Evolutionary conservation across 495 filamentous ascomycete genomes (phyloP).

Genomic region (Tricharina praecox): DNA sequence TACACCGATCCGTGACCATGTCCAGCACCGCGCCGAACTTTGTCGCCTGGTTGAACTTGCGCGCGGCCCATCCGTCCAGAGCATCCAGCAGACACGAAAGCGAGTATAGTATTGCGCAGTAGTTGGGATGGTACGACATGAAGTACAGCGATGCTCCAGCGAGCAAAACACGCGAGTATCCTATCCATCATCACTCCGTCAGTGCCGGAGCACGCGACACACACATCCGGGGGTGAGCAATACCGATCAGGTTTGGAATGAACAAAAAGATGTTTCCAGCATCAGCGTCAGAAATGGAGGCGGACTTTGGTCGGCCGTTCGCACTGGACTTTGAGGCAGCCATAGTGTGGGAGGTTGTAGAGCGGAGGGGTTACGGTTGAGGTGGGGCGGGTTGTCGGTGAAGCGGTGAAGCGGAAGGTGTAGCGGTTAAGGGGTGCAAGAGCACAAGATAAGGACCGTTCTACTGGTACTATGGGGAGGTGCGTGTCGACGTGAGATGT

Average conservation of each 20-base stretch:
- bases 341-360: too few relatives aligned
- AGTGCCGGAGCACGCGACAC: slow-evolving; percentile 6
- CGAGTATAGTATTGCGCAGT: slow-evolving; percentile 79
- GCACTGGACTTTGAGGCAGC: neutral
- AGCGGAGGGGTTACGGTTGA: too few relatives aligned
- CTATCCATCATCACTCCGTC: slow-evolving; percentile 30
- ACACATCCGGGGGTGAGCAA: slow-evolving; percentile 15
- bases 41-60: slow-evolving; percentile 74
- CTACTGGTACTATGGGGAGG: too few relatives aligned
- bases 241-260: slow-evolving; percentile 86
- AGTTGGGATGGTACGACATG: slow-evolving; percentile 93
- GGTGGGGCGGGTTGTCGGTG: too few relatives aligned
- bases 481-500: too few relatives aligned
- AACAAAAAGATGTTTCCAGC: slow-evolving; percentile 89
- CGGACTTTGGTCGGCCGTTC: slow-evolving; percentile 1
- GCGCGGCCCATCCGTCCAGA: slow-evolving; percentile 79
- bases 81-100: slow-evolving; percentile 88
- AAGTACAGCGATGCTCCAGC: slow-evolving; percentile 89
- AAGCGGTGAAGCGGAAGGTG: too few relatives aligned
- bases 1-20: slow-evolving; percentile 95
- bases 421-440: too few relatives aligned
- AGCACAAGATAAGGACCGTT: too few relatives aligned
- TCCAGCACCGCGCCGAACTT: slow-evolving; percentile 90
- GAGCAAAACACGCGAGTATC: slow-evolving; percentile 76
- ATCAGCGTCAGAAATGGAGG: slow-evolving; percentile 2